Evolutionary conservation across 176 grass and related monocot genomes (phyloP).

Genomic region (Oropetium thomaeum): DNA sequence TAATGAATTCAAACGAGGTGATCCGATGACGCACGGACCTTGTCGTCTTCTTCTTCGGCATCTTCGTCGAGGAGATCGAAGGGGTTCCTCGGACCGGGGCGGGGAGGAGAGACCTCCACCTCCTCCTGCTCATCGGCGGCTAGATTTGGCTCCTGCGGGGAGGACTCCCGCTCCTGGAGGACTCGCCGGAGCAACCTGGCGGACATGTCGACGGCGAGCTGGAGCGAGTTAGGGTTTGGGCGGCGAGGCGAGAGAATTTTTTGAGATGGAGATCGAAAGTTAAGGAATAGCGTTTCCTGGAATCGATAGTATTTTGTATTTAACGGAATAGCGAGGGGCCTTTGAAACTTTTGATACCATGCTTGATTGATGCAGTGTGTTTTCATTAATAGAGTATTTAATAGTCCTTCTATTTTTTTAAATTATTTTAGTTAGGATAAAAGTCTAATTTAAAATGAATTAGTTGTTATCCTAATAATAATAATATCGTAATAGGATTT

Average conservation of each 20-base stretch:
- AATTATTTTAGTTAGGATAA: too few relatives aligned
- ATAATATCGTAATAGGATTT: too few relatives aligned
- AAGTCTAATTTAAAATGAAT: too few relatives aligned
- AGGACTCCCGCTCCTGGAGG: conserved; percentile 67
- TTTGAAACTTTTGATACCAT: neutral
- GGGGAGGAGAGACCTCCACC: conserved; percentile 10
- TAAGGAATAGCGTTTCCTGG: neutral
- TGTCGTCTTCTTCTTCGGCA: conserved; percentile 22
- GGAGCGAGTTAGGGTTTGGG: conserved; percentile 46
- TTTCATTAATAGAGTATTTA: too few relatives aligned
- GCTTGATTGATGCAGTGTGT: too few relatives aligned
- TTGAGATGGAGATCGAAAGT: conserved; percentile 20
- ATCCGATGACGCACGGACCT: conserved; percentile 34
- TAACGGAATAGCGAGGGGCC: neutral
- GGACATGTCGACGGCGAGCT: conserved; percentile 51
- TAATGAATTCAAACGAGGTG: neutral
- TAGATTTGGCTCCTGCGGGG: conserved; percentile 33
- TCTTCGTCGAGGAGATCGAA: conserved; percentile 84
- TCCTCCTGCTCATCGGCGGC: conserved; percentile 38
- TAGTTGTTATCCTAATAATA: too few relatives aligned
- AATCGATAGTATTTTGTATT: neutral
- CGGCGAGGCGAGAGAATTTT: conserved; percentile 5
- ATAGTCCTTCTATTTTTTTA: too few relatives aligned
- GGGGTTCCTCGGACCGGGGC: conserved; percentile 51
- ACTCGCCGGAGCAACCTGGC: conserved; percentile 65